phyloP scores from a whole-genome alignment of 2,329 filamentous ascomycete genomes.

The Coniochaeta hoffmannii region DNA sequence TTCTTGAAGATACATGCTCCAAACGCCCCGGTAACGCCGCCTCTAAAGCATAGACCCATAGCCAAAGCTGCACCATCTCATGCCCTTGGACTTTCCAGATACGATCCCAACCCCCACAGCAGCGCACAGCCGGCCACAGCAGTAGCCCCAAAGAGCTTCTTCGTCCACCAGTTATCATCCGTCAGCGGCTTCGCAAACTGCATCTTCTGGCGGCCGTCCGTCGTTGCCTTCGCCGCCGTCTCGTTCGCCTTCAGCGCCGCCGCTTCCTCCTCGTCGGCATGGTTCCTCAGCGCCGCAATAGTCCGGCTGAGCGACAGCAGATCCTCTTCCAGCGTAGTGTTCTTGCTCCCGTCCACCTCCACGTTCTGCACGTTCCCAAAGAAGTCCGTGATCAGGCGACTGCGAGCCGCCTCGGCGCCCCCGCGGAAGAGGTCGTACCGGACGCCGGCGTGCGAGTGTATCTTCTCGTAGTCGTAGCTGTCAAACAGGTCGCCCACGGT shows the following conservation, averaged over 20 bases:
- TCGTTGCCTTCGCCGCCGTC: conserved; percentile 15
- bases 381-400: conserved; percentile 87
- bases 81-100: conserved; percentile 28
- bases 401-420: conserved; percentile 68
- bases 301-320: conserved; percentile 66
- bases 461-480: conserved; percentile 90
- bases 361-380: conserved; percentile 98
- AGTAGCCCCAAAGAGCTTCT: conserved; percentile 55
- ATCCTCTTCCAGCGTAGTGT: conserved; percentile 60
- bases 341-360: conserved; percentile 67
- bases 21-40: too few species aligned
- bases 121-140: conserved; percentile 54
- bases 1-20: too few species aligned
- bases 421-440: conserved; percentile 93
- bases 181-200: conserved; percentile 53
- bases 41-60: background rate
- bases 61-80: background rate
- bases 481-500: conserved; percentile 93
- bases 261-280: conserved; percentile 37
- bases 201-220: conserved; percentile 25
- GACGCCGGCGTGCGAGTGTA: conserved; percentile 86
- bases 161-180: conserved; percentile 60
- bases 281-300: conserved; percentile 46
- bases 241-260: conserved; percentile 14
- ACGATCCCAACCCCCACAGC: conserved; percentile 51